Conservation (phyloP, 225 moss, liverwort and hornwort genomes). For the Physcomitrellopsis africana region DNA sequence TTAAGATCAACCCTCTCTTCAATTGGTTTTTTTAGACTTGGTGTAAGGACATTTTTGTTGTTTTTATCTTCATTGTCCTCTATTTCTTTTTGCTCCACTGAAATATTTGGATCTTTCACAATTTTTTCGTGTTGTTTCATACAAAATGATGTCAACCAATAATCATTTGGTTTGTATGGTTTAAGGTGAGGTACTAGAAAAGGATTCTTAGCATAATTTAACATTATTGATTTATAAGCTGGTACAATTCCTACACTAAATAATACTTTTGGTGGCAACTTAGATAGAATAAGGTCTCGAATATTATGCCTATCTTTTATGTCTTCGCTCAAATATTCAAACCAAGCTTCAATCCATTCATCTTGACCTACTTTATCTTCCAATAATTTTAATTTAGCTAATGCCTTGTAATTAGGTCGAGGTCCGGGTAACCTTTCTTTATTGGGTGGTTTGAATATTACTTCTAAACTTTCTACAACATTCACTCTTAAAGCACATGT, state of each 20-base stretch:
- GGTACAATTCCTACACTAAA: constrained; percentile 53
- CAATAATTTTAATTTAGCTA: constrained; percentile 29
- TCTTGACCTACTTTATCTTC: constrained; percentile 27
- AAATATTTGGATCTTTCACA: neutral
- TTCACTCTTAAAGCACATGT: constrained; percentile 4
- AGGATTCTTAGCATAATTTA: constrained; percentile 45
- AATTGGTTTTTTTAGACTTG: neutral
- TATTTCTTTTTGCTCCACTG: neutral
- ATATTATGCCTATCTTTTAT: constrained; percentile 53
- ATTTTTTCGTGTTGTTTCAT: constrained; percentile 33
- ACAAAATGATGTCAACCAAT: constrained; percentile 58
- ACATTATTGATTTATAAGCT: constrained; percentile 33
- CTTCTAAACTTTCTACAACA: constrained; percentile 8
- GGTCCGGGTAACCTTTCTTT: constrained; percentile 33
- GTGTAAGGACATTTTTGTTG: neutral
- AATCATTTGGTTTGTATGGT: constrained; percentile 43
- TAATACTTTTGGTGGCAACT: constrained; percentile 48
- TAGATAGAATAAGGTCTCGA: constrained; percentile 61
- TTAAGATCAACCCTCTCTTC: neutral
- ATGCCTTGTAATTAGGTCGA: constrained; percentile 31
- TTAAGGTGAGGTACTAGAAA: constrained; percentile 43
- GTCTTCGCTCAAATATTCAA: constrained; percentile 50
- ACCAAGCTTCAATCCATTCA: constrained; percentile 52
- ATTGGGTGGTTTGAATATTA: constrained; percentile 14
- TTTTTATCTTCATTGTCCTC: neutral